Percentiles rank a stretch among this genome's conserved stretches.
phyloP scores from a whole-genome alignment of 2,329 filamentous ascomycete genomes.

The Colletotrichum scovillei region DNA sequence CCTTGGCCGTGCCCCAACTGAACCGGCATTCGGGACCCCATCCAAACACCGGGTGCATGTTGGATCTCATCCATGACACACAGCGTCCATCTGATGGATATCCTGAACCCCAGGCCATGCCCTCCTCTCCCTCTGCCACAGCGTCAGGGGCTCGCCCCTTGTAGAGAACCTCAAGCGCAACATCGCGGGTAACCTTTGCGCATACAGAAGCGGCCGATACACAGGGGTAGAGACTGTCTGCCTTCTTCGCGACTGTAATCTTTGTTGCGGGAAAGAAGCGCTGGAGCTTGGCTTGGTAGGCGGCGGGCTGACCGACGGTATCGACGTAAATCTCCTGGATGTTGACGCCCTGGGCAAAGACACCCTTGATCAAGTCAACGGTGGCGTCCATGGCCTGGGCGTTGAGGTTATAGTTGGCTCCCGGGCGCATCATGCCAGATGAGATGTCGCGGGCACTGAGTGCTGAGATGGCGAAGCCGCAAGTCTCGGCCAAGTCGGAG shows the following conservation, averaged over 20 bases:
- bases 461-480: conserved; percentile 85
- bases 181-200: conserved; percentile 95
- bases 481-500: conserved; percentile 61
- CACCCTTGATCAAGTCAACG: conserved; percentile 80
- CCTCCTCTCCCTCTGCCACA: conserved; percentile 49
- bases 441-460: conserved; percentile 88
- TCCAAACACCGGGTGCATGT: conserved; percentile 94
- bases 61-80: conserved; percentile 81
- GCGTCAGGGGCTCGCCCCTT: conserved; percentile 51
- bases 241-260: conserved; percentile 88
- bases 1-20: conserved; percentile 95
- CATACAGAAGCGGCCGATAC: conserved; percentile 95
- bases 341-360: conserved; percentile 83
- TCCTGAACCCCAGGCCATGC: conserved; percentile 83
- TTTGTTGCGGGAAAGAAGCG: conserved; percentile 82
- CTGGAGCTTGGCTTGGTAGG: conserved; percentile 88
- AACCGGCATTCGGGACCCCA: conserved; percentile 95
- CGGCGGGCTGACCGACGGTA: conserved; percentile 85
- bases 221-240: conserved; percentile 90
- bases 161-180: conserved; percentile 85
- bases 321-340: conserved; percentile 93
- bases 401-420: conserved; percentile 85
- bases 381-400: conserved; percentile 96
- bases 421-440: conserved; percentile 78
- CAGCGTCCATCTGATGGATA: conserved; percentile 92